A percentile compares a stretch with the other conserved stretches of the same genome.
These are phyloP conservation scores for Talaromyces sp. DNA, from an alignment of 2,329 filamentous ascomycete species.

Conservation along the genomic window DNA sequence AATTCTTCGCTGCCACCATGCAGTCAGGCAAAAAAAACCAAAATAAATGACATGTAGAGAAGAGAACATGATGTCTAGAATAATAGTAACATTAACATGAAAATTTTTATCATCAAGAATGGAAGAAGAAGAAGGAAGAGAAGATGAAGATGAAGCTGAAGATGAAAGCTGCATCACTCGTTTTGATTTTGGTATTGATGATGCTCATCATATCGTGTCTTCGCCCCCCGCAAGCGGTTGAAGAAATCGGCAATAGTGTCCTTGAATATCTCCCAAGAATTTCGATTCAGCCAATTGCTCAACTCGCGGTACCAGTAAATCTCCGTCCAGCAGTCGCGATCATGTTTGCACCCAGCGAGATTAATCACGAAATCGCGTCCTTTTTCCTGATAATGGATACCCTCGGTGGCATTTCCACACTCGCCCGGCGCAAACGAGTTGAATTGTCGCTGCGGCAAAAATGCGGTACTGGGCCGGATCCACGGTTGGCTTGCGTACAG, in stretches of 20 bases:
- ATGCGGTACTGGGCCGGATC: constrained; percentile 81
- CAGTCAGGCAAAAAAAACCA: neutral
- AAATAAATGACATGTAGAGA: neutral
- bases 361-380: constrained; percentile 94
- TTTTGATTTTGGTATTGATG: constrained; percentile 3
- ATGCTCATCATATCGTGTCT: constrained; percentile 10
- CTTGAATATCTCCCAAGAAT: constrained; percentile 63
- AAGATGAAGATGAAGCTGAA: too few relatives aligned
- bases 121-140: constrained; percentile 7
- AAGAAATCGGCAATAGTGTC: constrained; percentile 23
- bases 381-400: constrained; percentile 77
- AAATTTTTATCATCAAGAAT: neutral
- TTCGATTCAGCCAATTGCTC: constrained; percentile 83
- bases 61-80: neutral
- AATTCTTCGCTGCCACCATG: neutral
- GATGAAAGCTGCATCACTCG: constrained; percentile 2
- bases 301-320: constrained; percentile 94
- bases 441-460: constrained; percentile 84
- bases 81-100: constrained; percentile 1
- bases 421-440: constrained; percentile 92
- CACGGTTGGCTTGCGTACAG: constrained; percentile 88
- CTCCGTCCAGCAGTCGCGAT: constrained; percentile 93
- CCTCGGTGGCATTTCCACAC: constrained; percentile 59
- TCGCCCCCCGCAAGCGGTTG: constrained; percentile 8
- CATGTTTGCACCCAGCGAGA: constrained; percentile 97